Base-by-base conservation (phyloP, 192 early-diverging fungal species). In the Gorgonomyces haynaldii region DNA sequence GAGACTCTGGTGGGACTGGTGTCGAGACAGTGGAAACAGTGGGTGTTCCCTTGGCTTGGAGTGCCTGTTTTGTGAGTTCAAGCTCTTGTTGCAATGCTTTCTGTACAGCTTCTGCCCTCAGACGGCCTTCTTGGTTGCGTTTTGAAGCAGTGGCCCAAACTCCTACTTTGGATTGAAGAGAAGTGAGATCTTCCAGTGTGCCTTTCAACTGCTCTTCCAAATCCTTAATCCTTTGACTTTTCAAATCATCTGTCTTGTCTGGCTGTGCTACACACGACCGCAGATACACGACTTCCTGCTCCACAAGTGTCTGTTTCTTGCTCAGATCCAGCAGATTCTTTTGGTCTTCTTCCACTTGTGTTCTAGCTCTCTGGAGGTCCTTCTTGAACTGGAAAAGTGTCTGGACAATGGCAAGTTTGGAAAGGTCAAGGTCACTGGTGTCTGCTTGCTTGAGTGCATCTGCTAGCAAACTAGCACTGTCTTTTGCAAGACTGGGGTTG, bases 111-210 rank as follows among this genome's bases (percentile, higher is more conserved):
- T 62, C 60, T 15, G 60, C 60, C 21, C 31, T 42, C 20, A 62
- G 39, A 1, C 60, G 32, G 3, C 45, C 60, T 43, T 62, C 60
- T 38, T 62, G 57, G 30, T 62, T 62, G 8, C 58, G 13, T 39
- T 62, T 62, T 3, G 60, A 62, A n/a, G 56, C 51, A 7, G 36
- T 49, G 17, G 26, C 37, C 60, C 60, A 62, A 8, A 47, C 34
- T 2, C 31, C 37, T 5, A 62, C 52, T 29, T 62, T 62, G 2
- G 57, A 32, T 28, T 62, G 60, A 22, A 62, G 41, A n/a, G 17
- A 30, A 5, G 45, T 31, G 8, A 36, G 32, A 25, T 62, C 57
- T 1, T 34, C 23, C 10, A 42, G 16, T 4, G 52, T 38, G 10
- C 21, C 26, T 13, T 35, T 27, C 16, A 60, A 19, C 24, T 56